Evolutionary conservation across 176 grass and related monocot species (phyloP).

Genomic region (Triticum timopheevii): DNA sequence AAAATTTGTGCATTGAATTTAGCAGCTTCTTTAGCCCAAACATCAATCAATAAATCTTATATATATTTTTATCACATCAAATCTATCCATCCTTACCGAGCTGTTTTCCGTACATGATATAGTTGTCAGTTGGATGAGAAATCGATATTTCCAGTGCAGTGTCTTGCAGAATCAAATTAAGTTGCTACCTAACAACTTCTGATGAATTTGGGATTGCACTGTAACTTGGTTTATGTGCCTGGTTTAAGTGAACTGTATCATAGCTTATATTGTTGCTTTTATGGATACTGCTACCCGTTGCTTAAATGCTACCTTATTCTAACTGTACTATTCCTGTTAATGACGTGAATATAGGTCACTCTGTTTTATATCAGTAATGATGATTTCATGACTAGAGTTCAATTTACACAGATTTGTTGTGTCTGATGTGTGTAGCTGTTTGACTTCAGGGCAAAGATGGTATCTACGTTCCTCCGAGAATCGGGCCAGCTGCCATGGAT

Average conservation of each 20-base stretch:
- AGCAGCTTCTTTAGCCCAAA: background rate
- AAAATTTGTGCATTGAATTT: background rate
- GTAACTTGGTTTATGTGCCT: background rate
- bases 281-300: background rate
- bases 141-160: background rate
- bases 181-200: background rate
- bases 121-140: background rate
- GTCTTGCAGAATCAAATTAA: background rate
- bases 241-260: background rate
- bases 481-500: conserved; percentile 51
- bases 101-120: background rate
- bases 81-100: background rate
- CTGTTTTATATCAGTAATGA: background rate
- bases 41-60: background rate
- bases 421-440: conserved; percentile 23
- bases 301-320: background rate
- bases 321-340: background rate
- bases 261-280: background rate
- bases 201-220: background rate
- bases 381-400: background rate
- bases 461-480: conserved; percentile 72
- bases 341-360: background rate
- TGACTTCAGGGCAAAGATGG: conserved; percentile 63
- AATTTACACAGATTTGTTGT: background rate
- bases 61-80: background rate